Evolutionary conservation across 2,329 filamentous ascomycete species (phyloP).

Genomic region (Sordariomycetes sp.): DNA sequence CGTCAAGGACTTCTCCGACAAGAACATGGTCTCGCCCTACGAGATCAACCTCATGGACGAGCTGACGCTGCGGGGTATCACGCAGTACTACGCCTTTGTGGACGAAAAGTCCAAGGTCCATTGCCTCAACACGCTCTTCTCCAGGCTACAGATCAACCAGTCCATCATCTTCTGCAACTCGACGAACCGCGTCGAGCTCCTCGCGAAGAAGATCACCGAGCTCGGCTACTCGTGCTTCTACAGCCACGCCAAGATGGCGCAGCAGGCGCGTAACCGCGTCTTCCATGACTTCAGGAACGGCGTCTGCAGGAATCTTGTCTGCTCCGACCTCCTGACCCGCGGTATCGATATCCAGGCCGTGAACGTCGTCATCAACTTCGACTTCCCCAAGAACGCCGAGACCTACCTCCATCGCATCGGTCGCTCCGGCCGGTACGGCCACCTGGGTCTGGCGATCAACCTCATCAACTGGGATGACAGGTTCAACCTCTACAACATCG

Average conservation of each 20-base stretch:
- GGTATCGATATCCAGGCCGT: constrained; percentile 99
- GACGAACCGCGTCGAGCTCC: constrained; percentile 91
- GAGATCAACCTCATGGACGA: constrained; percentile 99
- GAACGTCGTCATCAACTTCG: constrained; percentile 99
- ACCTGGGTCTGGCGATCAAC: constrained; percentile 95
- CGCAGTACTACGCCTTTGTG: constrained; percentile 98
- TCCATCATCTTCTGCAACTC: constrained; percentile 99
- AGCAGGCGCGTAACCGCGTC: constrained; percentile 92
- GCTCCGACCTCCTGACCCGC: constrained; percentile 92
- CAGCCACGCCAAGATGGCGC: constrained; percentile 96
- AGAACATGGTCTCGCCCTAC: constrained; percentile 92
- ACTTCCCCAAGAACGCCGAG: constrained; percentile 98
- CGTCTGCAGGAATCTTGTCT: constrained; percentile 94
- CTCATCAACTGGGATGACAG: constrained; percentile 99
- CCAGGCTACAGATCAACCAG: constrained; percentile 98
- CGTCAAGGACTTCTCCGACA: constrained; percentile 96
- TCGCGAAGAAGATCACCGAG: constrained; percentile 99
- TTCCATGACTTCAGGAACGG: constrained; percentile 99
- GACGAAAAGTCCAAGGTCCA: constrained; percentile 99
- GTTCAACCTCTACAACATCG: constrained; percentile 98
- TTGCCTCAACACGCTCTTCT: constrained; percentile 97
- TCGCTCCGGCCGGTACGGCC: constrained; percentile 92
- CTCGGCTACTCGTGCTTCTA: constrained; percentile 99
- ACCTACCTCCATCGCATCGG: constrained; percentile 98
- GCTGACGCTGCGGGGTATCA: constrained; percentile 93